Conservation (phyloP, 2,329 filamentous ascomycete genomes). For the Camillea tinctor region DNA sequence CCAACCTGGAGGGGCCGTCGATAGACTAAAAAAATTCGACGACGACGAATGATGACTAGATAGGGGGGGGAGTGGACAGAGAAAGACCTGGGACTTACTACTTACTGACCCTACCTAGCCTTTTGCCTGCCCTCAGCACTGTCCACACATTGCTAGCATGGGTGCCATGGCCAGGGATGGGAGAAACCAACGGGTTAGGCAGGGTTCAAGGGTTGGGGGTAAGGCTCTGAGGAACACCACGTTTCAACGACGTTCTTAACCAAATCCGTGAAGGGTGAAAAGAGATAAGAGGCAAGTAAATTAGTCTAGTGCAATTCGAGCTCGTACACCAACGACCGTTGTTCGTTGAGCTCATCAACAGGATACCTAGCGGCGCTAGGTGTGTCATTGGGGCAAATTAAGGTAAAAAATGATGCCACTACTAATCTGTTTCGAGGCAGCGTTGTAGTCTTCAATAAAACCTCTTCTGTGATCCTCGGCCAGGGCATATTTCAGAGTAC, state of each 20-base stretch:
- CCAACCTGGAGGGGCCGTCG: not conserved
- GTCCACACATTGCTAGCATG: conserved; percentile 14
- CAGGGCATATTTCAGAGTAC: not conserved
- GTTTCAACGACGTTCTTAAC: conserved; percentile 19
- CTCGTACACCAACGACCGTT: conserved; percentile 1
- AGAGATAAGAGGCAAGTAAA: conserved; percentile 3
- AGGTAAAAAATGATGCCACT: not conserved
- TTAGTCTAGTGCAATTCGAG: too few relatives aligned
- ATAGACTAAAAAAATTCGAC: not conserved
- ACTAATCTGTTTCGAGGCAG: not conserved
- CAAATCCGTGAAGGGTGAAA: conserved; percentile 9
- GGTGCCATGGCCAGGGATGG: conserved; percentile 5
- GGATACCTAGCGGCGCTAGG: not conserved
- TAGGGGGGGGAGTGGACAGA: too few relatives aligned
- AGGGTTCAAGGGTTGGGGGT: conserved; percentile 11
- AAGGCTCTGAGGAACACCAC: conserved; percentile 17
- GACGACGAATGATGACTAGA: not conserved
- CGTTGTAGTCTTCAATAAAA: not conserved
- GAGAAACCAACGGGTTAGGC: conserved; percentile 3
- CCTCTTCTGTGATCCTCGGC: not conserved
- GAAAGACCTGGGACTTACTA: not conserved
- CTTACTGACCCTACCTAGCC: not conserved
- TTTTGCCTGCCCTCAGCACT: conserved; percentile 5
- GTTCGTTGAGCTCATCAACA: conserved; percentile 8
- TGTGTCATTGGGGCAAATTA: not conserved